phyloP scores from a whole-genome alignment of 2,329 filamentous ascomycete species.

The Arthrobotrys iridis region DNA sequence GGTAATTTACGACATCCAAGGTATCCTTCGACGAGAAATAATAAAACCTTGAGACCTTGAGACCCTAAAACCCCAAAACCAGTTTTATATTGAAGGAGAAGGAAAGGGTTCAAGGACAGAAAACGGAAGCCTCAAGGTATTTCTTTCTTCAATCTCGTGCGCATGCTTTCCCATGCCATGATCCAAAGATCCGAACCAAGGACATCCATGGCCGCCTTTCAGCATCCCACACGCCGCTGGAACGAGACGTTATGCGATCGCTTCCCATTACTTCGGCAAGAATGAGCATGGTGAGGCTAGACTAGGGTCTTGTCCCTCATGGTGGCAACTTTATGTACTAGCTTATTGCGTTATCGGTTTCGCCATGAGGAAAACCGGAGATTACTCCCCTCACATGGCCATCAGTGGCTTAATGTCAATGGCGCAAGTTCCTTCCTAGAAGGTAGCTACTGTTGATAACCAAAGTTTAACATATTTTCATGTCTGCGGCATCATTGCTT shows the following conservation, averaged over 20 bases:
- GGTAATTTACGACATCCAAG: slow-evolving; percentile 6
- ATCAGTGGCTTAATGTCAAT: background rate
- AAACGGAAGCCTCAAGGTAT: slow-evolving; percentile 33
- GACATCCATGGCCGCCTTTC: slow-evolving; percentile 27
- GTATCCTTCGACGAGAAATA: background rate
- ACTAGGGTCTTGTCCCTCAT: background rate
- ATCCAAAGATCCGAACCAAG: slow-evolving; percentile 10
- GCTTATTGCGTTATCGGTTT: slow-evolving; percentile 41
- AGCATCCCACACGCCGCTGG: slow-evolving; percentile 28
- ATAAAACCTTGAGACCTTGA: too few relatives aligned
- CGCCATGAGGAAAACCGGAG: background rate
- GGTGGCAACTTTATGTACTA: background rate
- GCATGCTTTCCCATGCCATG: background rate
- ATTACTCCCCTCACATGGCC: background rate
- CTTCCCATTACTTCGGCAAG: slow-evolving; percentile 33
- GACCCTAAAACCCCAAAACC: slow-evolving; percentile 28
- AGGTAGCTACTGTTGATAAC: slow-evolving; percentile 10
- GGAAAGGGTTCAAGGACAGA: background rate
- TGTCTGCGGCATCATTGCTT: background rate
- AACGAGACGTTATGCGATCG: slow-evolving; percentile 48
- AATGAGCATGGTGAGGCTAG: slow-evolving; percentile 22
- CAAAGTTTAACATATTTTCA: background rate
- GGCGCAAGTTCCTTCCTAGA: slow-evolving; percentile 9
- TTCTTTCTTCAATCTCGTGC: background rate
- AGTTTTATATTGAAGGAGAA: background rate